Conservation (phyloP, 345 rosid species). For the Zanthoxylum bungeanum region DNA sequence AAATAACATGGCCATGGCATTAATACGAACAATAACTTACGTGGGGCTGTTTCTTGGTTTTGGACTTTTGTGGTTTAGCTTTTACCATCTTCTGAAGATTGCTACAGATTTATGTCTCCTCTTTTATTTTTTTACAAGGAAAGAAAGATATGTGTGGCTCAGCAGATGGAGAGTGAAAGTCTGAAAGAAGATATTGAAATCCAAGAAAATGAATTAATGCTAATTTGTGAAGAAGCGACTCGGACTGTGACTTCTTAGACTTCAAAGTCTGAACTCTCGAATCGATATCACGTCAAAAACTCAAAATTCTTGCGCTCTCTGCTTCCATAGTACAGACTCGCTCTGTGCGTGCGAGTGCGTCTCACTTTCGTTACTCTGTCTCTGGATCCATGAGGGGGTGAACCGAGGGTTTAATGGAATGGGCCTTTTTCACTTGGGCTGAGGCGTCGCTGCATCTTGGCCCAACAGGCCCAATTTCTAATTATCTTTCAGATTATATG, state of each 20-base stretch:
- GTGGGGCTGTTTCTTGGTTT: constrained; percentile 52
- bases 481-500: too few relatives aligned
- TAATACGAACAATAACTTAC: constrained; percentile 30
- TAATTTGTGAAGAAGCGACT: too few relatives aligned
- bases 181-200: background rate
- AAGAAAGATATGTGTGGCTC: background rate
- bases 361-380: too few relatives aligned
- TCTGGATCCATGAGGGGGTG: background rate
- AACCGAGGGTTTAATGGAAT: background rate
- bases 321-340: too few relatives aligned
- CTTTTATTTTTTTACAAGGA: background rate
- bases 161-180: background rate
- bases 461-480: too few relatives aligned
- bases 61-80: constrained; percentile 63
- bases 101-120: background rate
- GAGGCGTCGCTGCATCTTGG: too few relatives aligned
- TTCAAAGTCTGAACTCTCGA: too few relatives aligned
- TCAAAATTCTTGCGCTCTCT: too few relatives aligned
- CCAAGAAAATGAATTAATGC: background rate
- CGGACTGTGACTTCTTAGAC: background rate
- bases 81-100: constrained; percentile 52
- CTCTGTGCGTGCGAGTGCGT: background rate
- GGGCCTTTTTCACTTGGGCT: background rate
- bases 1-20: background rate
- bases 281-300: too few relatives aligned